Conservation (phyloP, 345 rosid species). For the Eucalyptus marginata region DNA sequence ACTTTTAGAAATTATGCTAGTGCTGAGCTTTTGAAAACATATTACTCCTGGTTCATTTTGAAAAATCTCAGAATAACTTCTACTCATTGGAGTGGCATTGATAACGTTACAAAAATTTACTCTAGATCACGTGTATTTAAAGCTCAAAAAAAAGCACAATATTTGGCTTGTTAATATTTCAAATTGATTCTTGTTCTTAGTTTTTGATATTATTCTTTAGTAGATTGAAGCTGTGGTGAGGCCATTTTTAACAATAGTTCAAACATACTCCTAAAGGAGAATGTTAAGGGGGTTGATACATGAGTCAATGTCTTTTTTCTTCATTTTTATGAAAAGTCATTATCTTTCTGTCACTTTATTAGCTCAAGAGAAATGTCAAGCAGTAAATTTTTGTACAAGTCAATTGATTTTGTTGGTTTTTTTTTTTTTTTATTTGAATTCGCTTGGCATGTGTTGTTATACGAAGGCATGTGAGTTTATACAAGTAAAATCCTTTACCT, state of each 20-base stretch:
- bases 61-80: not conserved
- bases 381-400: not conserved
- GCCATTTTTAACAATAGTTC: not conserved
- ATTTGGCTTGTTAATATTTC: not conserved
- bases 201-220: not conserved
- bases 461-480: not conserved
- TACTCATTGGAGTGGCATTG: not conserved
- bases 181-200: not conserved
- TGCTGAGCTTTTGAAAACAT: not conserved
- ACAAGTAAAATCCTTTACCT: not conserved
- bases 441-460: not conserved
- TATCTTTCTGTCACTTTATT: not conserved
- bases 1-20: not conserved
- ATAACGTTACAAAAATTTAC: not conserved
- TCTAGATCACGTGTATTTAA: not conserved
- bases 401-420: not conserved
- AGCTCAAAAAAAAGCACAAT: not conserved
- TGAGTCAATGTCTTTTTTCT: not conserved
- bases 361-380: not conserved
- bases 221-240: not conserved
- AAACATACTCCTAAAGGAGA: not conserved
- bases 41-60: not conserved
- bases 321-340: not conserved
- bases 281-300: not conserved
- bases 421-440: too few species aligned